Evolutionary conservation across 225 moss, liverwort and hornwort species (phyloP).

Genomic region (Anthoceros angustus): DNA sequence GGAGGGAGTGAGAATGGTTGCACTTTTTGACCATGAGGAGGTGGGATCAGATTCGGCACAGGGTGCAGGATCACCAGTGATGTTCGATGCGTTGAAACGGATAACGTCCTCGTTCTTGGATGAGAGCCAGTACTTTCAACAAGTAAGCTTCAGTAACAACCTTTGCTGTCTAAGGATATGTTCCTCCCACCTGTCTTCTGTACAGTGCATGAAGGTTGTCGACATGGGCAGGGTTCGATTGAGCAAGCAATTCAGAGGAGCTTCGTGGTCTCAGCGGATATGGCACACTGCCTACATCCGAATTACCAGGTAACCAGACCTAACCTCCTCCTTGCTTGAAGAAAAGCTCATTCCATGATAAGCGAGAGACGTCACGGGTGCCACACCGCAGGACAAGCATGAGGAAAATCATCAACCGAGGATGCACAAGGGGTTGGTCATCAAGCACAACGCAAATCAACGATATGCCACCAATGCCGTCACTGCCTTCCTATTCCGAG

Average conservation of each 20-base stretch:
- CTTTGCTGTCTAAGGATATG: too few species aligned
- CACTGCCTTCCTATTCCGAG: slow-evolving; percentile 75
- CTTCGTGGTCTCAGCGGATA: slow-evolving; percentile 92
- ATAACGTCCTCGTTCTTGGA: slow-evolving; percentile 21
- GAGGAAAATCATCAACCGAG: slow-evolving; percentile 92
- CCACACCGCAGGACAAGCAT: slow-evolving; percentile 66
- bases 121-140: too few species aligned
- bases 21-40: slow-evolving; percentile 97
- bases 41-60: slow-evolving; percentile 86
- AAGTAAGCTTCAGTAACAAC: background rate
- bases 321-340: background rate
- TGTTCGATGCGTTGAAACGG: slow-evolving; percentile 74
- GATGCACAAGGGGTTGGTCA: slow-evolving; percentile 81
- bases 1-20: slow-evolving; percentile 77
- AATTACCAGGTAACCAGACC: slow-evolving; percentile 44
- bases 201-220: background rate
- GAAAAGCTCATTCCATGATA: background rate
- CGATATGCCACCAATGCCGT: slow-evolving; percentile 83
- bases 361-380: background rate
- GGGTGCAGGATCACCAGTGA: slow-evolving; percentile 88
- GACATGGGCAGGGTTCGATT: slow-evolving; percentile 36
- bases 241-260: slow-evolving; percentile 84
- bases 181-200: background rate
- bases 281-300: slow-evolving; percentile 94
- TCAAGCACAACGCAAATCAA: slow-evolving; percentile 92